Percentiles rank a stretch among this genome's conserved stretches.
Conservation (phyloP, 352 stramenopile genomes). For the Hyaloperonospora brassicae region DNA sequence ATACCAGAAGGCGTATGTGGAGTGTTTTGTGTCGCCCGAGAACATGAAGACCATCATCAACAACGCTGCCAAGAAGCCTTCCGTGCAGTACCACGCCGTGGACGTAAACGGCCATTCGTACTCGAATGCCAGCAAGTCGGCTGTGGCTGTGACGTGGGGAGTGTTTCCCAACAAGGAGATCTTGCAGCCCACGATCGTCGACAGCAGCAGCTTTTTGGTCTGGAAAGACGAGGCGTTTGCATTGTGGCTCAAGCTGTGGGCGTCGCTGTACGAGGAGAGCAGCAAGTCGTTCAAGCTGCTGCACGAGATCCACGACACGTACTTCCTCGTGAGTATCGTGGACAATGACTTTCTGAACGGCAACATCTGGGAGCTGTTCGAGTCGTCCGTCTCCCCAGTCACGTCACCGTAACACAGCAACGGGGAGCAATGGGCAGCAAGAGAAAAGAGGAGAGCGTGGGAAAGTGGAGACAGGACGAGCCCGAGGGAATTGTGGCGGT, state of each 20-base stretch:
- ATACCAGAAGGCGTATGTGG: conserved; percentile 99
- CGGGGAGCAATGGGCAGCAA: no score
- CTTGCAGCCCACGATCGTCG: conserved; percentile 96
- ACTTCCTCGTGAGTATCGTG: conserved; percentile 97
- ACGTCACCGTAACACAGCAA: conserved; percentile 19
- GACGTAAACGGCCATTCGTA: conserved; percentile 86
- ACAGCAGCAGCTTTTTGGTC: conserved; percentile 93
- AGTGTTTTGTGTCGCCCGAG: conserved; percentile 95
- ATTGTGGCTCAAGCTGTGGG: conserved; percentile 94
- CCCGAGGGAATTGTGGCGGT: conserved; percentile 6
- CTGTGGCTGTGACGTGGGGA: conserved; percentile 96
- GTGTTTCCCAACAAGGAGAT: conserved; percentile 96
- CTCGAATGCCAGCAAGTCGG: conserved; percentile 84
- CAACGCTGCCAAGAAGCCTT: conserved; percentile 70
- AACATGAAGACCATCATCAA: conserved; percentile 89
- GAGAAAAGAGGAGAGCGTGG: no score
- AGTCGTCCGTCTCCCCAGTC: conserved; percentile 16
- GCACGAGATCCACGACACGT: conserved; percentile 93
- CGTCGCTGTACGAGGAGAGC: conserved; percentile 92
- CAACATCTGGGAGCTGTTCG: conserved; percentile 81
- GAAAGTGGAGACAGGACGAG: no score
- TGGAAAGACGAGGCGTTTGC: conserved; percentile 96
- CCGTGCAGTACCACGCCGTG: conserved; percentile 88
- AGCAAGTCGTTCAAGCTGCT: conserved; percentile 87
- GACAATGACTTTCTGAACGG: conserved; percentile 95